Evolutionary conservation across 108 stramenopile genomes (phyloP).

Genomic region (Cyclotella distinguenda): DNA sequence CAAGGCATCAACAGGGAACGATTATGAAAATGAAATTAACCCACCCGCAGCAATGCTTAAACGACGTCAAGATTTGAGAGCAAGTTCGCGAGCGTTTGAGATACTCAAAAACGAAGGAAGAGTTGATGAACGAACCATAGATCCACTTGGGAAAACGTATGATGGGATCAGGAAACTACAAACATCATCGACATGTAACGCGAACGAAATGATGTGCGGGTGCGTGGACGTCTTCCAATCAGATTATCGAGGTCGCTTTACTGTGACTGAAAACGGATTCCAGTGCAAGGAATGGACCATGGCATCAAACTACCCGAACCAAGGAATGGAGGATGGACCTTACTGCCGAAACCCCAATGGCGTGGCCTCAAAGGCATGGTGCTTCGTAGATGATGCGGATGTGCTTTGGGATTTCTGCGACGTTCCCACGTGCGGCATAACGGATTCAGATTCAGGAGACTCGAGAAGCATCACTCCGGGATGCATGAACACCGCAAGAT

Average conservation of each 20-base stretch:
- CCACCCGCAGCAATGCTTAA: too few relatives aligned
- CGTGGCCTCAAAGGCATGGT: constrained; percentile 21
- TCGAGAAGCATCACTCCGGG: neutral
- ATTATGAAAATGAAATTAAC: too few relatives aligned
- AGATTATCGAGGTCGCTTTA: constrained; percentile 21
- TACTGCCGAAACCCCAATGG: constrained; percentile 30
- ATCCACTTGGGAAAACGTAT: neutral
- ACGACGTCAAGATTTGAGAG: too few relatives aligned
- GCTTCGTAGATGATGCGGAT: constrained; percentile 19
- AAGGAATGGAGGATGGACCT: constrained; percentile 30
- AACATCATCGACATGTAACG: neutral
- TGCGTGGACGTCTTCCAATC: constrained; percentile 14
- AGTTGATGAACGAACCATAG: neutral
- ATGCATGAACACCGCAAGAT: constrained; percentile 16
- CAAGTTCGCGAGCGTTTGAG: too few relatives aligned
- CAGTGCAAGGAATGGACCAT: constrained; percentile 24
- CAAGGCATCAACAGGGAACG: too few relatives aligned
- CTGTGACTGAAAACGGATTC: constrained; percentile 9
- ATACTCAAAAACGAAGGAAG: neutral
- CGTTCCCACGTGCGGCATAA: constrained; percentile 15
- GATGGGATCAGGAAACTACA: neutral
- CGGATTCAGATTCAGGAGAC: neutral
- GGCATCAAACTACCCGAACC: constrained; percentile 9
- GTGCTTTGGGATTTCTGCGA: constrained; percentile 28
- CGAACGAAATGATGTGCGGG: constrained; percentile 24